Evolutionary conservation across 106 monocot genomes (phyloP).

Genomic region (Dioscorea zingiberensis): DNA sequence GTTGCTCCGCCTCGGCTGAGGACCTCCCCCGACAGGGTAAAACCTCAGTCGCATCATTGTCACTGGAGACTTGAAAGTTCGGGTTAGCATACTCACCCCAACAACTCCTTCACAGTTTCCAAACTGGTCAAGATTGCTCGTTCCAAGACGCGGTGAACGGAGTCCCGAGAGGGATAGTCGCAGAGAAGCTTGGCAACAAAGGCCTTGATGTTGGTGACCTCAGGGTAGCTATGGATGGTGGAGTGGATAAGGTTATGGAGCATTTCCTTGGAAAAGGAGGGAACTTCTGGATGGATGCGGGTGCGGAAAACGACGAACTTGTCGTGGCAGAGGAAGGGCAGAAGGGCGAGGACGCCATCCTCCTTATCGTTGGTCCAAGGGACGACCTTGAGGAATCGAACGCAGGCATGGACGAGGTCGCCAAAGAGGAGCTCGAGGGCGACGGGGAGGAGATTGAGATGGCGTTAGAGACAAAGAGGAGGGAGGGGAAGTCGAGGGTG

Average conservation of each 20-base stretch:
- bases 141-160: constrained; percentile 53
- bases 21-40: too few relatives aligned
- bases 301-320: constrained; percentile 56
- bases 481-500: constrained; percentile 50
- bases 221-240: constrained; percentile 57
- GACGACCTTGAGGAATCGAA: constrained; percentile 81
- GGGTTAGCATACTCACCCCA: constrained; percentile 83
- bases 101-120: constrained; percentile 53
- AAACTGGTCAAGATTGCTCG: constrained; percentile 43
- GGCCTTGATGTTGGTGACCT: constrained; percentile 41
- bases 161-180: constrained; percentile 38
- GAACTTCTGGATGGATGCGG: constrained; percentile 17
- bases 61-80: constrained; percentile 56
- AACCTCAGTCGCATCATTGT: constrained; percentile 84
- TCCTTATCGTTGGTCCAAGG: constrained; percentile 92
- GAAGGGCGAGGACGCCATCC: constrained; percentile 24
- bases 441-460: constrained; percentile 61
- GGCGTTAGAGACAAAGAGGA: constrained; percentile 54
- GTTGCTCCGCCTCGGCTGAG: too few relatives aligned
- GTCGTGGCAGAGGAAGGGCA: constrained; percentile 49
- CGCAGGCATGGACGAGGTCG: constrained; percentile 51
- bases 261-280: constrained; percentile 65
- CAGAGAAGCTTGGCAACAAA: too few relatives aligned
- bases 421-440: constrained; percentile 85
- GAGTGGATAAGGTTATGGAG: constrained; percentile 47